Evolutionary conservation across 108 stramenopile species (phyloP), one percentile per base, ranked within the genome.

Genomic region (Cyclotella distinguenda): DNA sequence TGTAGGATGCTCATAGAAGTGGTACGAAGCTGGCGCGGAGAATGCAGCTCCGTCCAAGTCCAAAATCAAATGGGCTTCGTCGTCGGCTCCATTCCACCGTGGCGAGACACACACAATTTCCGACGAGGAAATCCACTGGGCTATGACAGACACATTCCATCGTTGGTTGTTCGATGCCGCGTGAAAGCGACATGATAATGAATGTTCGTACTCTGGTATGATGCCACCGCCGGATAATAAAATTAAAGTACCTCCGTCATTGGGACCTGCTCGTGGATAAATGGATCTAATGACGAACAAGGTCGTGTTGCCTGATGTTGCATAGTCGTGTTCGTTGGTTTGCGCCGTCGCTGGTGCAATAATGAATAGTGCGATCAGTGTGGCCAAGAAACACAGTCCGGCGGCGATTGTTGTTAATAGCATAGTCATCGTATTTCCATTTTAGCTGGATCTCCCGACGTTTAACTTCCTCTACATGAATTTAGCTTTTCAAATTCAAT

Each of bases 61-160:
- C 42, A 68, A 56, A 13, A 44, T 36, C 30, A 68, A 21, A 21
- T 16, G 30, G 13, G 39, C 43, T 33, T 55, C 36, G 23, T 25
- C 50, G 10, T 44, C 18, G 1, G 8, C 52, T 10, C 6, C 43
- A 23, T 25, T 42, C 64, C 64, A 66, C 15, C 43, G 8, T 11
- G 51, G 64, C 16, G 64, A 19, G 30, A 26, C 2, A 27, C 51
- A 66, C 18, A 26, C 13, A 3, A 66, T 42, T 10, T 48, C 27
- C 23, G 23, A 19, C 18, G 64, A 34, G 6, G 59, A 60, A 15
- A 60, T 60, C 59, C 59, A 60, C 30, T 45, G 59, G 18, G 59
- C 43, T 5, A n/a, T 5, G 11, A 60, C 59, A 2, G 42, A 44
- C 13, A 26, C 18, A 30, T 26, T 60, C 7, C 12, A 25, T 39